Evolutionary conservation across 805 yeast species (phyloP).

Genomic region (Suhomyces sp.): DNA sequence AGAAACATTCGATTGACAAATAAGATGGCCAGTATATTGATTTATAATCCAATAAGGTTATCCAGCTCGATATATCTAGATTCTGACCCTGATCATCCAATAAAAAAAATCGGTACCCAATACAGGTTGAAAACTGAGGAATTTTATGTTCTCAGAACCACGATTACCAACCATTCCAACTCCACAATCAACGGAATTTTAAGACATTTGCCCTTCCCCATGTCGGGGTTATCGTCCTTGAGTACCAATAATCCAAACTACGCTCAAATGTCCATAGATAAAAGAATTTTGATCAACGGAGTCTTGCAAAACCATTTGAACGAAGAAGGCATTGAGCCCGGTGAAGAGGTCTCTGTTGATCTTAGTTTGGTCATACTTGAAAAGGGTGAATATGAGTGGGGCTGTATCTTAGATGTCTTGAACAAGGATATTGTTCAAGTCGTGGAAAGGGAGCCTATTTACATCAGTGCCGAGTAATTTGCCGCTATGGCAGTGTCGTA

Average conservation of each 20-base stretch:
- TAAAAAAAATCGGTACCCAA: slow-evolving; percentile 23
- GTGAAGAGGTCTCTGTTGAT: slow-evolving; percentile 38
- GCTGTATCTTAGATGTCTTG: slow-evolving; percentile 36
- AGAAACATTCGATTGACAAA: slow-evolving; percentile 62
- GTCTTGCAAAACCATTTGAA: slow-evolving; percentile 56
- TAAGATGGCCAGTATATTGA: slow-evolving; percentile 55
- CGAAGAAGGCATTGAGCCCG: slow-evolving; percentile 36
- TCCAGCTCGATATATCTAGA: slow-evolving; percentile 11
- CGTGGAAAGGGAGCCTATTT: slow-evolving; percentile 32
- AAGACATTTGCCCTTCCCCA: slow-evolving; percentile 53
- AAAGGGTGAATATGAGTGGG: slow-evolving; percentile 82
- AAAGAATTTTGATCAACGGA: slow-evolving; percentile 70
- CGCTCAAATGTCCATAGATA: slow-evolving; percentile 42
- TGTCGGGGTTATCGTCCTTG: slow-evolving; percentile 10
- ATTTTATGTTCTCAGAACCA: slow-evolving; percentile 50
- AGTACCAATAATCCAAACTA: slow-evolving; percentile 2
- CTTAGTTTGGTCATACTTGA: slow-evolving; percentile 66
- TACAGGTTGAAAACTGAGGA: slow-evolving; percentile 42
- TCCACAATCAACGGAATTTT: slow-evolving; percentile 50
- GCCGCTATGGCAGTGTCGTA: neutral
- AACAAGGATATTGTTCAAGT: slow-evolving; percentile 16
- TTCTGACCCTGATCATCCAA: slow-evolving; percentile 9
- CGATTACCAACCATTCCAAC: slow-evolving; percentile 47
- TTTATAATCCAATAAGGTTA: slow-evolving; percentile 23
- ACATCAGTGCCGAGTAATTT: slow-evolving; percentile 23